Base-by-base conservation (phyloP, 2,329 filamentous ascomycete species). In the Aspergillus neoniger region DNA sequence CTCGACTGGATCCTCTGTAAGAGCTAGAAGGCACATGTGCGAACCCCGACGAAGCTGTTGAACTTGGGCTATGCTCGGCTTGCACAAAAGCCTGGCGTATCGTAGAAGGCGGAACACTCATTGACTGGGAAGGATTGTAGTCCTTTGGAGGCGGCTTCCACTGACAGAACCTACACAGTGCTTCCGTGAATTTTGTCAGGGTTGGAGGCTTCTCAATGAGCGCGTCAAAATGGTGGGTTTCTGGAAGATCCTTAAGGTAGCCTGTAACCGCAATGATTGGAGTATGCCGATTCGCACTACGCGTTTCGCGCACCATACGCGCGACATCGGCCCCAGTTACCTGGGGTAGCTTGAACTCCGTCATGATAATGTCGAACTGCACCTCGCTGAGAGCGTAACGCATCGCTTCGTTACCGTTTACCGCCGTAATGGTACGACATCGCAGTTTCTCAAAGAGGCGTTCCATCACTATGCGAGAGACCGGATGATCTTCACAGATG, bases 381-480 rank as follows among this genome's bases (percentile, higher is more conserved):
- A 99, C 94, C 73, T 98, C 94, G 71, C 94, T 94, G 83, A 96
- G 91, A 28, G 95, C 92, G 77, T 95, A 96, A 21, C 94, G 88
- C 69, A 96, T 89, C 10, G 94, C 95, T 72, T 99, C 95, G 0
- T 91, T 89, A 0, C 95, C 95, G 68, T 93, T 96, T 3, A 89
- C 85, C 4, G 95, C 94, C 2, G 91, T 92, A 70, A 99, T 95
- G 8, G 94, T 97, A 44, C 95, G 91, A 71, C 95, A 99, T 38
- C 92, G 90, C 38, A 98, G 82, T 78, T 98, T 99, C 76, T 99
- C 95, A 55, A 99, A 84, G 7, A 99, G 81, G 69, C 96, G 95
- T 73, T 99, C 95, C 94, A 99, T 98, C n/a, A 99, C 94, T 81
- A 99, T 88, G 21, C 94, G 87, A 5, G 95, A 96, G 4, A 99